Percentiles rank a stretch among this genome's conserved stretches.
phyloP scores from a whole-genome alignment of 192 early-diverging fungal genomes.

The Backusella parvicylindrica region DNA sequence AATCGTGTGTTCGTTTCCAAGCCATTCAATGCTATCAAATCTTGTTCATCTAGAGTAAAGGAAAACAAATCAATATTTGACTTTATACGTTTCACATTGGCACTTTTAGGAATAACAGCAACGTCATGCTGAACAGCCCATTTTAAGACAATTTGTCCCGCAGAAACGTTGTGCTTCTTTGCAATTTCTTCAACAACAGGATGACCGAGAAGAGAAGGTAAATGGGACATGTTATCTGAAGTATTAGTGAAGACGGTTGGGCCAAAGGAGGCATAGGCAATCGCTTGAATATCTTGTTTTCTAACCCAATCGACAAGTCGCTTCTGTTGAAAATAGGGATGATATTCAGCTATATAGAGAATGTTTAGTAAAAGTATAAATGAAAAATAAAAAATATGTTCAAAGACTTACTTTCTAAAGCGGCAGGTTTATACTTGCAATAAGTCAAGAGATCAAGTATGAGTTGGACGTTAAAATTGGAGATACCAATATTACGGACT shows the following conservation, averaged over 20 bases:
- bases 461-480: slow-evolving; percentile 54
- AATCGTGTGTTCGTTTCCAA: slow-evolving; percentile 43
- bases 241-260: slow-evolving; percentile 24
- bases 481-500: slow-evolving; percentile 61
- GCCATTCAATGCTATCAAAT: slow-evolving; percentile 41
- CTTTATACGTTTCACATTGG: slow-evolving; percentile 45
- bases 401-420: slow-evolving; percentile 46
- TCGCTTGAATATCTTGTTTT: slow-evolving; percentile 54
- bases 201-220: slow-evolving; percentile 46
- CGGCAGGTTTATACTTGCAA: slow-evolving; percentile 60
- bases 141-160: slow-evolving; percentile 55
- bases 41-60: slow-evolving; percentile 43
- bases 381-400: neutral
- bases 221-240: slow-evolving; percentile 17
- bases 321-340: slow-evolving; percentile 68
- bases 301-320: slow-evolving; percentile 56
- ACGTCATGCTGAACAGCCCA: slow-evolving; percentile 64
- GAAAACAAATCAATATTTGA: slow-evolving; percentile 50
- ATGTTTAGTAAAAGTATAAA: neutral
- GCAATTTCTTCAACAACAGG: slow-evolving; percentile 50
- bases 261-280: slow-evolving; percentile 73
- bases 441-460: slow-evolving; percentile 51
- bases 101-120: slow-evolving; percentile 67
- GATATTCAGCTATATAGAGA: slow-evolving; percentile 49
- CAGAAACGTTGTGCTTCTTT: slow-evolving; percentile 40